Conservation (phyloP, 2,329 filamentous ascomycete species). For the Colletotrichum sp. region DNA sequence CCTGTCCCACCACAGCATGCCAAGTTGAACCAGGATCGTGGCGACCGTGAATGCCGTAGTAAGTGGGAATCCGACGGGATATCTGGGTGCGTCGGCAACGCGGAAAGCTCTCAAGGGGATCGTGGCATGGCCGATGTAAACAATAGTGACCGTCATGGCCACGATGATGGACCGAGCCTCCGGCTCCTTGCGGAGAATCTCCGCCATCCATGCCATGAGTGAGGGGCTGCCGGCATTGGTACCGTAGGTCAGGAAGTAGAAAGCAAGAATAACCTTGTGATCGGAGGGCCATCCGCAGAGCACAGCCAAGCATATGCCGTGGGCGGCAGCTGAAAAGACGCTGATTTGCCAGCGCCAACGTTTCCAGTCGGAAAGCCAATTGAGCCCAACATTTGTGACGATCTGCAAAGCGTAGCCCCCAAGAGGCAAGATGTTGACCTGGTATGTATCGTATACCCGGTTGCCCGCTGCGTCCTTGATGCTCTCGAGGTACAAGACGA, state of each 20-base stretch:
- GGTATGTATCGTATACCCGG: constrained; percentile 32
- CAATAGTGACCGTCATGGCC: constrained; percentile 40
- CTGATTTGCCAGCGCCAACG: constrained; percentile 44
- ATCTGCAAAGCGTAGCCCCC: constrained; percentile 38
- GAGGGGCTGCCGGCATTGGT: constrained; percentile 37
- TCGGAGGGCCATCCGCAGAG: constrained; percentile 37
- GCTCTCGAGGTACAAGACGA: constrained; percentile 37
- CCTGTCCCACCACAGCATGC: constrained; percentile 33
- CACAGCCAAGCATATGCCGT: constrained; percentile 35
- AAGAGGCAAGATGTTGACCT: constrained; percentile 34
- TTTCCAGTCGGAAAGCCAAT: constrained; percentile 40
- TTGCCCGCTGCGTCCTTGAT: constrained; percentile 29
- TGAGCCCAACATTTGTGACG: constrained; percentile 37
- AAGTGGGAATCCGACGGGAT: constrained; percentile 41
- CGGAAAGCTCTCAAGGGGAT: constrained; percentile 41
- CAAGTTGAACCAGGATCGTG: constrained; percentile 35
- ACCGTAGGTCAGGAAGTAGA: constrained; percentile 41
- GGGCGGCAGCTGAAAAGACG: constrained; percentile 29
- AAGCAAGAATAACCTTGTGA: constrained; percentile 34
- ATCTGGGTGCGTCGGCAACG: constrained; percentile 37
- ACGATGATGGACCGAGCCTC: constrained; percentile 40
- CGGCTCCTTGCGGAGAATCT: constrained; percentile 37
- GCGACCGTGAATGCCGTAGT: constrained; percentile 34
- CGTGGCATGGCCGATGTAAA: constrained; percentile 42
- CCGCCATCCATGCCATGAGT: constrained; percentile 40